Conservation (phyloP, 805 yeast species). For the Isabelozyma gotoi region DNA sequence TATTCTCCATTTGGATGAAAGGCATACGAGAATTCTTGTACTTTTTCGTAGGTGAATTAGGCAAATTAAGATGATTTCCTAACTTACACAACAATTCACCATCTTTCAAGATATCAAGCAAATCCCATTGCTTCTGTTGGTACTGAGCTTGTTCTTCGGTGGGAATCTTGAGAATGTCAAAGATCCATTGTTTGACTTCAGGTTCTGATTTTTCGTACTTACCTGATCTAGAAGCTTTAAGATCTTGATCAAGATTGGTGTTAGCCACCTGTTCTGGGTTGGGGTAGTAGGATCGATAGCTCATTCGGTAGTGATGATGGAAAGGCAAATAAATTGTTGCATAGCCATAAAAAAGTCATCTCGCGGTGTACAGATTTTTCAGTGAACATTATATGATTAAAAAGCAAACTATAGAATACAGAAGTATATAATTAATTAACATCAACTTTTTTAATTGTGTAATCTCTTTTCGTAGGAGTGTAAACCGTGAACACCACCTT, state of each 20-base stretch:
- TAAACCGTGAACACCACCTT: slow-evolving; percentile 97
- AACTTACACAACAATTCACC: slow-evolving; percentile 48
- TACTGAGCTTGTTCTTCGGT: slow-evolving; percentile 13
- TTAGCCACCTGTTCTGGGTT: slow-evolving; percentile 16
- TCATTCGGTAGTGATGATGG: slow-evolving; percentile 1
- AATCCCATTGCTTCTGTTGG: slow-evolving; percentile 31
- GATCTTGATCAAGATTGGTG: slow-evolving; percentile 65
- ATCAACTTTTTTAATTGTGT: slow-evolving; percentile 58
- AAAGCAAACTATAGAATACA: background rate
- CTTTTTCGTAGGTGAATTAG: slow-evolving; percentile 35
- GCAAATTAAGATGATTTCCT: slow-evolving; percentile 25
- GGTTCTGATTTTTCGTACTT: slow-evolving; percentile 47
- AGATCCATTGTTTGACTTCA: slow-evolving; percentile 59
- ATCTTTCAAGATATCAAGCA: slow-evolving; percentile 57
- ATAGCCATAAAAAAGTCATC: background rate
- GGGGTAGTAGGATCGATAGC: slow-evolving; percentile 1
- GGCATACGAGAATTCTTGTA: slow-evolving; percentile 70
- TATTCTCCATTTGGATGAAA: slow-evolving; percentile 79
- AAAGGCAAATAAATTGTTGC: background rate
- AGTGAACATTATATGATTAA: too few relatives aligned
- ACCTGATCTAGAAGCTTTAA: slow-evolving; percentile 46
- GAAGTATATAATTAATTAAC: too few relatives aligned
- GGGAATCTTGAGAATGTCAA: slow-evolving; percentile 22
- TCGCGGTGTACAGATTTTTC: background rate
- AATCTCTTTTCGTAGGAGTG: slow-evolving; percentile 97